Percentiles rank a stretch among this genome's conserved stretches.
phyloP scores from a whole-genome alignment of 768 basidiomycete species.

The Suillus fuscotomentosus region DNA sequence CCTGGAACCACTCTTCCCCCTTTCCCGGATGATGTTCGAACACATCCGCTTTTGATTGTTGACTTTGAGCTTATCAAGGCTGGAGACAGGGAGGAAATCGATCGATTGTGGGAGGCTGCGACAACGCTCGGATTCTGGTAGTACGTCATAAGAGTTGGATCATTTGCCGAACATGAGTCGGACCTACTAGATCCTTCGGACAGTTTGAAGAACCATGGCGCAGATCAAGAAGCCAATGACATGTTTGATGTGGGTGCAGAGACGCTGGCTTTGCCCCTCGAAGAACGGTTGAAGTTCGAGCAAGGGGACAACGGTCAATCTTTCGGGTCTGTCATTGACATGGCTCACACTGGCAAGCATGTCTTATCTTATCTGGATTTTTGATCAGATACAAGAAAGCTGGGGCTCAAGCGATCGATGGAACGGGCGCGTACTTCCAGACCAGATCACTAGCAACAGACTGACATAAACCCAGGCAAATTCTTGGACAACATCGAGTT shows the following conservation, averaged over 20 bases:
- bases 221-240: slow-evolving; percentile 31
- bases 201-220: slow-evolving; percentile 45
- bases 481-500: slow-evolving; percentile 56
- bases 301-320: slow-evolving; percentile 42
- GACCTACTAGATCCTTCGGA: background rate
- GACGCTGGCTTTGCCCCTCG: slow-evolving; percentile 39
- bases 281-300: slow-evolving; percentile 43
- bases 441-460: background rate
- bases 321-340: slow-evolving; percentile 31
- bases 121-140: slow-evolving; percentile 55
- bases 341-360: background rate
- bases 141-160: slow-evolving; percentile 29
- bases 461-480: background rate
- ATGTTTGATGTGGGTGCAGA: slow-evolving; percentile 45
- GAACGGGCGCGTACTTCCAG: slow-evolving; percentile 38
- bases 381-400: slow-evolving; percentile 54
- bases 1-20: slow-evolving; percentile 33
- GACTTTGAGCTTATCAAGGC: slow-evolving; percentile 39
- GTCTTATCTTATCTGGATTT: background rate
- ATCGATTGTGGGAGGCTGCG: slow-evolving; percentile 46
- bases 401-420: slow-evolving; percentile 63
- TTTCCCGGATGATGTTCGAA: slow-evolving; percentile 43
- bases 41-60: slow-evolving; percentile 45
- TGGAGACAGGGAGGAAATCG: slow-evolving; percentile 36
- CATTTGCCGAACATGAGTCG: background rate